Evolutionary conservation across 2,329 filamentous ascomycete species (phyloP).

Genomic region (Phaeosphaeria sp.): DNA sequence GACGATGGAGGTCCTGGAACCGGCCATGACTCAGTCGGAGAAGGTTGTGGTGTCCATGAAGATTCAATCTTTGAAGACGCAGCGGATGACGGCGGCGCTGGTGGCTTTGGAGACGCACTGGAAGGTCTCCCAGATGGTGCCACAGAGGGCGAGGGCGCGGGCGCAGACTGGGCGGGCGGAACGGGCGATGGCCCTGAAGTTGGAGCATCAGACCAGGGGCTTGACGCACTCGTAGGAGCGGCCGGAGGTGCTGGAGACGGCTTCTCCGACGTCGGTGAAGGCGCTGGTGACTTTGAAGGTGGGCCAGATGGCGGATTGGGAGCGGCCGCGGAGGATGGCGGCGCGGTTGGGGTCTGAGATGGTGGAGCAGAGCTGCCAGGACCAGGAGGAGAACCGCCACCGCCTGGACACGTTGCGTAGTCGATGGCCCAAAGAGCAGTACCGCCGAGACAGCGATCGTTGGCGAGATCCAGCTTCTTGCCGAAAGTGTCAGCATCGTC

Average conservation of each 20-base stretch:
- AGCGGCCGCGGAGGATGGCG: not conserved
- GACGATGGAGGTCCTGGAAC: not conserved
- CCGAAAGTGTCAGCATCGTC: conserved; percentile 46
- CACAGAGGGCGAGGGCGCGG: not conserved
- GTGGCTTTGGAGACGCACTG: not conserved
- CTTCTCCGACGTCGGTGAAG: not conserved
- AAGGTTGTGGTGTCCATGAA: not conserved
- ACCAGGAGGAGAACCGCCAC: conserved; percentile 2
- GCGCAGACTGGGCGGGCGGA: not conserved
- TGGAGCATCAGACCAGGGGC: not conserved
- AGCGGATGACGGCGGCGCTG: not conserved
- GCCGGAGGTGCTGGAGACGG: not conserved
- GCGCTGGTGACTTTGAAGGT: not conserved
- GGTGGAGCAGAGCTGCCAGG: conserved; percentile 1
- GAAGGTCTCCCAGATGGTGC: not conserved
- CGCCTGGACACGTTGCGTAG: conserved; percentile 16
- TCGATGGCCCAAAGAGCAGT: conserved; percentile 32
- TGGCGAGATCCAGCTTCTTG: conserved; percentile 23
- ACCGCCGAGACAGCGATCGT: conserved; percentile 32
- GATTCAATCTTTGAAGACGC: not conserved
- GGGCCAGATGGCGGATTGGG: not conserved
- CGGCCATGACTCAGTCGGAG: not conserved
- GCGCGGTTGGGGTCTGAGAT: not conserved
- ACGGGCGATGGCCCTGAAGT: not conserved
- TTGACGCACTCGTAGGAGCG: not conserved